phyloP scores from a whole-genome alignment of 306 rosid genomes.

The Quercus dentata region DNA sequence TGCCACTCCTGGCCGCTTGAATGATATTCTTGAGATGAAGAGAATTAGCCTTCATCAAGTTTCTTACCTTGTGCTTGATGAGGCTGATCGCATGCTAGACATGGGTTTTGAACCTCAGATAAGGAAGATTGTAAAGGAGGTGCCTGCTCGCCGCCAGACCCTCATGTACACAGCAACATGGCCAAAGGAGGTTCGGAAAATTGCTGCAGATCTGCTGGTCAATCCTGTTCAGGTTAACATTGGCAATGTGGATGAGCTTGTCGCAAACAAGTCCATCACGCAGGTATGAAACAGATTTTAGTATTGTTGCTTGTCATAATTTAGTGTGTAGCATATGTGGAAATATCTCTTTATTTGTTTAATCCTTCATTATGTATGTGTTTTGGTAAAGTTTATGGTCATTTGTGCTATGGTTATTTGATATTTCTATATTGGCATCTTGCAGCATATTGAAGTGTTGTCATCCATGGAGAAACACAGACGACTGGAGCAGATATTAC shows the following conservation, averaged over 20 bases:
- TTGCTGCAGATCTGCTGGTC: conserved; percentile 91
- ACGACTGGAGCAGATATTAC: conserved; percentile 79
- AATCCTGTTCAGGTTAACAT: conserved; percentile 96
- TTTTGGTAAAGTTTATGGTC: not conserved
- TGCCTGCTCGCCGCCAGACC: conserved; percentile 94
- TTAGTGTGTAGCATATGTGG: not conserved
- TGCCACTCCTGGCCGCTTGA: conserved; percentile 99
- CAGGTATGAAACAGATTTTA: conserved; percentile 54
- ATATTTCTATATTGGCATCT: conserved; percentile 8
- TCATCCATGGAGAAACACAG: conserved; percentile 73
- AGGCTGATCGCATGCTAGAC: conserved; percentile 99
- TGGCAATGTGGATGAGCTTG: conserved; percentile 97
- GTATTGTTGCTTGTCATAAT: not conserved
- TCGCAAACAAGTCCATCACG: conserved; percentile 91
- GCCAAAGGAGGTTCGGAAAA: conserved; percentile 98
- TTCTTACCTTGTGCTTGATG: conserved; percentile 92
- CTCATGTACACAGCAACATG: conserved; percentile 99
- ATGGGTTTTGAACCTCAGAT: conserved; percentile 99
- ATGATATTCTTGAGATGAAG: conserved; percentile 97
- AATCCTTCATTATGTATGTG: not conserved
- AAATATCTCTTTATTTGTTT: not conserved
- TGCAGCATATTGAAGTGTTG: conserved; percentile 85
- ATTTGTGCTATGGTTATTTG: not conserved
- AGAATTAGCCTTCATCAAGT: conserved; percentile 88
- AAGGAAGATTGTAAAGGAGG: conserved; percentile 92